Conservation (phyloP, 495 filamentous ascomycete species). For the Aspergillus steynii region DNA sequence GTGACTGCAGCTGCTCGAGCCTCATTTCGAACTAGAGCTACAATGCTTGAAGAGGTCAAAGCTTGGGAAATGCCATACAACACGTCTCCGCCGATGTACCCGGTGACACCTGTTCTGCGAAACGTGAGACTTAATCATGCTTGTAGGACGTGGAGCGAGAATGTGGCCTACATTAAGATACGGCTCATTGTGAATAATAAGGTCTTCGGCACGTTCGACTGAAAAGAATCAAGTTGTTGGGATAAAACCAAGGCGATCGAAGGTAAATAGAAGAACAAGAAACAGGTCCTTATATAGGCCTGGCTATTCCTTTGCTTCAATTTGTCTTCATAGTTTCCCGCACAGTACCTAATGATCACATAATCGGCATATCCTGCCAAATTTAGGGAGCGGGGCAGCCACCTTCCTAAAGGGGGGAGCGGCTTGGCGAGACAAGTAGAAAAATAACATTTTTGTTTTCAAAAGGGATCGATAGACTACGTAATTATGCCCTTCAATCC, state of each 20-base stretch:
- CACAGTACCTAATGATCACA: neutral
- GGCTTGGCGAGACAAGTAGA: too few relatives aligned
- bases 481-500: too few relatives aligned
- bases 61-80: slow-evolving; percentile 52
- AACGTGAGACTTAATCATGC: slow-evolving; percentile 4
- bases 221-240: neutral
- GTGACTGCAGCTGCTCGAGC: slow-evolving; percentile 57
- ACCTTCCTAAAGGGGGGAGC: too few relatives aligned
- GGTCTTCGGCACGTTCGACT: too few relatives aligned
- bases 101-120: slow-evolving; percentile 51
- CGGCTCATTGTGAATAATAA: slow-evolving; percentile 3
- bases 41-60: slow-evolving; percentile 59
- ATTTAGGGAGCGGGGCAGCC: neutral
- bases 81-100: slow-evolving; percentile 67
- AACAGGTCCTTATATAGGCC: neutral
- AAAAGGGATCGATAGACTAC: too few relatives aligned
- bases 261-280: neutral
- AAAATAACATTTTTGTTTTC: too few relatives aligned
- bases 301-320: neutral
- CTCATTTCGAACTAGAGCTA: slow-evolving; percentile 59
- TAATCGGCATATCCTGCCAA: slow-evolving; percentile 3
- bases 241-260: neutral
- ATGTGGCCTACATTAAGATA: slow-evolving; percentile 6
- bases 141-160: neutral
- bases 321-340: too few relatives aligned